Evolutionary conservation across 148 eudicot species (phyloP).

Genomic region (Salicornia ramosissima): DNA sequence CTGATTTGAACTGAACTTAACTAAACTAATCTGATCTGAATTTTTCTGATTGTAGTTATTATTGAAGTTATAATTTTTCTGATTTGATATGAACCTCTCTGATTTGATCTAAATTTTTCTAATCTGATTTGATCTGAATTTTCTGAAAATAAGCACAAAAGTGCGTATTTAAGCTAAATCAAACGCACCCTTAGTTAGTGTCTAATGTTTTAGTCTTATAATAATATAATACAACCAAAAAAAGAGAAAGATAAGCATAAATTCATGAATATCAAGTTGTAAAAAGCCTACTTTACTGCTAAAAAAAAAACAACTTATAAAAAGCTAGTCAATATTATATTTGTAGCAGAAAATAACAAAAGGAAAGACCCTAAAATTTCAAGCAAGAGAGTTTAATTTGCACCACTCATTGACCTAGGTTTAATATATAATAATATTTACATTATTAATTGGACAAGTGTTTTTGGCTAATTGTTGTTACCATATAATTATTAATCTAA

Average conservation of each 20-base stretch:
- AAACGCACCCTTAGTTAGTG: too few species aligned
- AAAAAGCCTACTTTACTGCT: slow-evolving; percentile 13
- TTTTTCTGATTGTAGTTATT: too few species aligned
- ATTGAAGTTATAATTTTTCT: too few species aligned
- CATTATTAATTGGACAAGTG: background rate
- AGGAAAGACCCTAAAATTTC: slow-evolving; percentile 13
- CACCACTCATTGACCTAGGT: slow-evolving; percentile 23
- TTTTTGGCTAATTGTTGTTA: slow-evolving; percentile 3
- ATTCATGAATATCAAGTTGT: background rate
- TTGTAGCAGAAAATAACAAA: slow-evolving; percentile 14
- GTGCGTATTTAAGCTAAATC: too few species aligned
- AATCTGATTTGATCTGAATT: too few species aligned
- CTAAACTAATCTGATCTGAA: too few species aligned
- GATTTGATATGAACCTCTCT: too few species aligned
- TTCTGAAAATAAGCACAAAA: too few species aligned
- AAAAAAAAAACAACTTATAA: background rate
- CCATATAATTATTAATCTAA: background rate
- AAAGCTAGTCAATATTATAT: slow-evolving; percentile 17
- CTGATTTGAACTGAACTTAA: too few species aligned
- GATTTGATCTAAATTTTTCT: too few species aligned
- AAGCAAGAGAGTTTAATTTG: slow-evolving; percentile 1
- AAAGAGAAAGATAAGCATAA: slow-evolving; percentile 26
- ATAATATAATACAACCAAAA: background rate
- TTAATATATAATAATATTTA: background rate
- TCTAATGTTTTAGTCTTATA: background rate